Base-by-base conservation (phyloP, 2,329 filamentous ascomycete genomes). In the Cercospora brassicicola region DNA sequence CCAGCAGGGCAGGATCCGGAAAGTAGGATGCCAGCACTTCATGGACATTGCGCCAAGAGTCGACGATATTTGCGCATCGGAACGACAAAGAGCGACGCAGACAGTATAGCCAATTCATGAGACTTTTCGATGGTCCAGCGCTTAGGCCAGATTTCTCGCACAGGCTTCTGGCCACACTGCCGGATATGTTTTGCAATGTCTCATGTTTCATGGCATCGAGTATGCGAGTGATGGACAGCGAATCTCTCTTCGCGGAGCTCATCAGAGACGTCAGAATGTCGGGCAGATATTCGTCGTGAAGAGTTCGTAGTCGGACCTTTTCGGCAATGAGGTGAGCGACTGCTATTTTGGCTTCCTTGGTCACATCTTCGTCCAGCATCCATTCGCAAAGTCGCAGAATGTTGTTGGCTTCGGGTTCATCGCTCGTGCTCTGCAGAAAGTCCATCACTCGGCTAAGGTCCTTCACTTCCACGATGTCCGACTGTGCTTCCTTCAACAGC, bases 351-450 rank as follows among this genome's bases (percentile, higher is more conserved):
- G 65, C 48, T 13, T 55, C 20, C 15, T 28, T 42, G 18, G 45
- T 30, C n/a, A 33, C 39, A 13, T 39, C 28, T 15, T 39, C 59
- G 3, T 28, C 36, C 2, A 18, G 45, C 13, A 76, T 69, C 74
- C 73, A 78, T 48, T 74, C 11, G 20, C 68, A 31, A 13, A 77
- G 45, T 4, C 62, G 59, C 11, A 59, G 55, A 2, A 70, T 64
- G 57, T 76, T 77, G 9, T 67, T 45, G 1, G 76, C 74, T 45
- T 65, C 65, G 2, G 68, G 68, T 53, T 77, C 75, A 55, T 77
- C 67, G 23, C 31, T 33, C 13, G 51, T 33, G 68, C 66, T 26
- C 33, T 72, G 69, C 10, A 77, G 64, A 39, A 77, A 77, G 4
- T 71, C 65, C 10, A 73, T 26, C 0, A 74, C 18, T 0, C 57